Conservation (phyloP, 2,329 filamentous ascomycete species). For the Harringtonia aguacate region DNA sequence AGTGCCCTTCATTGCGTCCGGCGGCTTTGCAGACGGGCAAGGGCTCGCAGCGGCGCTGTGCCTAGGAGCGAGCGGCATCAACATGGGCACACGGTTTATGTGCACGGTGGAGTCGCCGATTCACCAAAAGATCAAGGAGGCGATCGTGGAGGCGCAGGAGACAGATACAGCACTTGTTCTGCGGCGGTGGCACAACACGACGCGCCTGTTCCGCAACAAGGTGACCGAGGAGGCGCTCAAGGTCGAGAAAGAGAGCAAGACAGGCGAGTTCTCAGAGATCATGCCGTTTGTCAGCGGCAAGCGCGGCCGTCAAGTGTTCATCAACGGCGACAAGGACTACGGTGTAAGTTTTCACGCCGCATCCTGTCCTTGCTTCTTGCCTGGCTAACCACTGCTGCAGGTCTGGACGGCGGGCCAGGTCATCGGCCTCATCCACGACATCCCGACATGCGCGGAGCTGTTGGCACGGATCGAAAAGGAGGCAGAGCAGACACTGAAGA, state of each 20-base stretch:
- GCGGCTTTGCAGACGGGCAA: slow-evolving; percentile 90
- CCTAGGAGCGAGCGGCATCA: slow-evolving; percentile 86
- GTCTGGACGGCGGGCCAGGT: slow-evolving; percentile 97
- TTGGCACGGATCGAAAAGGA: slow-evolving; percentile 67
- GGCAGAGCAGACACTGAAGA: slow-evolving; percentile 54
- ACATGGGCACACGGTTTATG: slow-evolving; percentile 99
- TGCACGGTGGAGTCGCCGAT: slow-evolving; percentile 89
- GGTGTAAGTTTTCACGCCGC: slow-evolving; percentile 51
- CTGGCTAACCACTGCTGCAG: slow-evolving; percentile 29
- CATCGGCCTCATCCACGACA: slow-evolving; percentile 78
- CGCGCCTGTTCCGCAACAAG: slow-evolving; percentile 80
- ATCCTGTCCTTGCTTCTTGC: slow-evolving; percentile 1
- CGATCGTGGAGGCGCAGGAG: slow-evolving; percentile 81
- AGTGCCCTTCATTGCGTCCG: slow-evolving; percentile 89
- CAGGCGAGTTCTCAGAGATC: slow-evolving; percentile 82
- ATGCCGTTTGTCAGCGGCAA: slow-evolving; percentile 82
- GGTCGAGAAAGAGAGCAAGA: slow-evolving; percentile 72
- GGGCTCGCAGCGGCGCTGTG: slow-evolving; percentile 84
- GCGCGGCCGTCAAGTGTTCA: slow-evolving; percentile 81
- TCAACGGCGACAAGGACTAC: slow-evolving; percentile 82
- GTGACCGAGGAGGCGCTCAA: slow-evolving; percentile 70
- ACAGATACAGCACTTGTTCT: slow-evolving; percentile 84
- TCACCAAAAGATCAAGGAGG: slow-evolving; percentile 85
- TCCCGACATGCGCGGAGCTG: slow-evolving; percentile 62
- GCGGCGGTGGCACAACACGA: slow-evolving; percentile 87